These are phyloP conservation scores for Bassia scoparia DNA, from an alignment of 148 eudicot species.

Conservation along the genomic window DNA sequence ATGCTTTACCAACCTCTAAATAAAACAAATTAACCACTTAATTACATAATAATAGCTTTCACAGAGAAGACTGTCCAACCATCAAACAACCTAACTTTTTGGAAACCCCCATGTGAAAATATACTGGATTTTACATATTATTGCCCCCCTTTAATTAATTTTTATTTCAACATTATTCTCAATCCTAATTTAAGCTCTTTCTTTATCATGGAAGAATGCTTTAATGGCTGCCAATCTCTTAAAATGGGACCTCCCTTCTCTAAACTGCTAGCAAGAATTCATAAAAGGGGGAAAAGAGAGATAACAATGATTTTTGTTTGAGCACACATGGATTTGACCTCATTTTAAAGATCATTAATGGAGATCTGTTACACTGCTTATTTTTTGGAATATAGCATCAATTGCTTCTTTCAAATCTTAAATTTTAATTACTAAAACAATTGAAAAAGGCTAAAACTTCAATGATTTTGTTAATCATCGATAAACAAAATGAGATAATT, in stretches of 20 bases:
- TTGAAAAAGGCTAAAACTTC: too few species aligned
- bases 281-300: not conserved
- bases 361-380: slow-evolving; percentile 14
- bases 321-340: slow-evolving; percentile 19
- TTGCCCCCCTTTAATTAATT: not conserved
- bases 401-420: too few species aligned
- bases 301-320: slow-evolving; percentile 10
- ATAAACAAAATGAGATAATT: not conserved
- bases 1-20: not conserved
- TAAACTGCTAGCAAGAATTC: slow-evolving; percentile 16
- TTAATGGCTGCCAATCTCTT: slow-evolving; percentile 11
- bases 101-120: slow-evolving; percentile 39
- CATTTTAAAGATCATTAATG: slow-evolving; percentile 19
- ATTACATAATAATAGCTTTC: slow-evolving; percentile 1
- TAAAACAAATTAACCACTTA: slow-evolving; percentile 6
- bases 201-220: slow-evolving; percentile 3
- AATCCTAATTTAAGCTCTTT: slow-evolving; percentile 17
- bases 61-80: slow-evolving; percentile 28
- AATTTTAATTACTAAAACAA: too few species aligned
- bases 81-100: slow-evolving; percentile 26
- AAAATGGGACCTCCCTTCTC: slow-evolving; percentile 19
- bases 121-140: not conserved
- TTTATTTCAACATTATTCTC: not conserved
- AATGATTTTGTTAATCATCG: too few species aligned
- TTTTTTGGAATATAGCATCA: not conserved